A percentile compares a stretch with the other conserved stretches of the same genome.
Evolutionary conservation across 1,139 yeast species (phyloP).

Genomic region (Sugiyamaella castrensis): DNA sequence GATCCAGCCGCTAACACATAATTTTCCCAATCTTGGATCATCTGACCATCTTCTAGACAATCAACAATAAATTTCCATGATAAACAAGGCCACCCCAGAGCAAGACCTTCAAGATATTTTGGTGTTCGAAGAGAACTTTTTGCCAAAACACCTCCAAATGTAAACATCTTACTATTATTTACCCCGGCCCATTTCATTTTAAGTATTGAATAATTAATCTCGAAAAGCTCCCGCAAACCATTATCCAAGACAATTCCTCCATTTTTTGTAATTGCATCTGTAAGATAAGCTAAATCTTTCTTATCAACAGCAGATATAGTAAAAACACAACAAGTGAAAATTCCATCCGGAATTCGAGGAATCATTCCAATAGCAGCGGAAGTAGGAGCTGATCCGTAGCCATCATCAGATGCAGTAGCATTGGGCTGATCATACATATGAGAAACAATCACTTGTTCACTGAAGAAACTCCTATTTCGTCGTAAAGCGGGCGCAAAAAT

Average conservation of each 20-base stretch:
- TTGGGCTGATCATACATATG: too few relatives aligned
- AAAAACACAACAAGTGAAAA: constrained; percentile 45
- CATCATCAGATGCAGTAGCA: neutral
- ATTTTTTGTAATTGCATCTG: constrained; percentile 41
- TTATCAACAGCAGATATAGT: constrained; percentile 42
- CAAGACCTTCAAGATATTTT: constrained; percentile 80
- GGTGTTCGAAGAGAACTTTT: constrained; percentile 59
- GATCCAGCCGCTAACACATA: constrained; percentile 76
- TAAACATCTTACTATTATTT: constrained; percentile 14
- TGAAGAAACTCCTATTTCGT: neutral
- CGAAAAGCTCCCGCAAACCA: constrained; percentile 43
- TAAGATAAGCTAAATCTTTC: constrained; percentile 40
- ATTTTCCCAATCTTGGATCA: constrained; percentile 44
- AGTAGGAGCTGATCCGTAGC: neutral
- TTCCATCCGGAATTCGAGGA: constrained; percentile 15
- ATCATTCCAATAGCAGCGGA: neutral
- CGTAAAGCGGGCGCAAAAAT: neutral
- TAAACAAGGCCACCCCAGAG: constrained; percentile 86
- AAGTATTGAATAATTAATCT: constrained; percentile 12
- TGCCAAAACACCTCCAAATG: constrained; percentile 67
- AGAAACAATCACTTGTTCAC: too few relatives aligned
- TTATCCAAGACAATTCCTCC: constrained; percentile 56
- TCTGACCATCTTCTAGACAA: constrained; percentile 28
- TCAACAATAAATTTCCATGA: constrained; percentile 60
- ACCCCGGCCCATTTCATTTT: constrained; percentile 17